Conservation (phyloP, 2,329 filamentous ascomycete species). For the Beauveria varroae region DNA sequence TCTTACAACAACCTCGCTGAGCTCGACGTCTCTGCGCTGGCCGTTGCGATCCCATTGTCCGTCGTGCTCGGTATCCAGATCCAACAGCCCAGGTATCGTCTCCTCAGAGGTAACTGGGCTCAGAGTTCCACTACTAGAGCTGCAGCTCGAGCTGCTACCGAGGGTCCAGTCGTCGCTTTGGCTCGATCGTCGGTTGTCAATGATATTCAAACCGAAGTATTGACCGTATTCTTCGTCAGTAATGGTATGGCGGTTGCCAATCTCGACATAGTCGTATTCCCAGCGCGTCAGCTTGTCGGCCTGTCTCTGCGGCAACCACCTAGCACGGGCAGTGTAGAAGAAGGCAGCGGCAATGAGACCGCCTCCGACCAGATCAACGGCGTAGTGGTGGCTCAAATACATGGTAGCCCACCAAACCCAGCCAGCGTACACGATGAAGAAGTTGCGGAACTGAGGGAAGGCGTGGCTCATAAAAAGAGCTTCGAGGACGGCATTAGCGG, state of each 20-base stretch:
- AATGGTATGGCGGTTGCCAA: slow-evolving; percentile 53
- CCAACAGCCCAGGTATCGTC: slow-evolving; percentile 25
- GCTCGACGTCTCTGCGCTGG: slow-evolving; percentile 33
- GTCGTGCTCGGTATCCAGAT: slow-evolving; percentile 29
- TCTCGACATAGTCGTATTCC: slow-evolving; percentile 92
- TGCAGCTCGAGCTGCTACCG: slow-evolving; percentile 66
- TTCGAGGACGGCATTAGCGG: slow-evolving; percentile 80
- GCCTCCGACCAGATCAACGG: slow-evolving; percentile 83
- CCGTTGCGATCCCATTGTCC: slow-evolving; percentile 32
- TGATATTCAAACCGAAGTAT: slow-evolving; percentile 39
- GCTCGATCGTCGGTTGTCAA: slow-evolving; percentile 34
- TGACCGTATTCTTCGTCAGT: slow-evolving; percentile 40
- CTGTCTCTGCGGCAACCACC: slow-evolving; percentile 77
- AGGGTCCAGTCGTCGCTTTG: slow-evolving; percentile 87
- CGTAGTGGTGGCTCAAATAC: slow-evolving; percentile 97
- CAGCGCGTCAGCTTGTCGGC: slow-evolving; percentile 80
- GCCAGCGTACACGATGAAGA: slow-evolving; percentile 76
- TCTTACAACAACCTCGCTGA: slow-evolving; percentile 37
- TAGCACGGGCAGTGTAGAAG: slow-evolving; percentile 74
- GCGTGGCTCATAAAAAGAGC: slow-evolving; percentile 89
- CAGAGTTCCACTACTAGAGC: slow-evolving; percentile 41
- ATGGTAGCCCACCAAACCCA: slow-evolving; percentile 99
- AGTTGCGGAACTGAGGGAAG: slow-evolving; percentile 73
- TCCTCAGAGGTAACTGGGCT: slow-evolving; percentile 43
- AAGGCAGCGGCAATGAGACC: slow-evolving; percentile 69